phyloP scores from a whole-genome alignment of 2,329 filamentous ascomycete species.

The Cercospora beticola region DNA sequence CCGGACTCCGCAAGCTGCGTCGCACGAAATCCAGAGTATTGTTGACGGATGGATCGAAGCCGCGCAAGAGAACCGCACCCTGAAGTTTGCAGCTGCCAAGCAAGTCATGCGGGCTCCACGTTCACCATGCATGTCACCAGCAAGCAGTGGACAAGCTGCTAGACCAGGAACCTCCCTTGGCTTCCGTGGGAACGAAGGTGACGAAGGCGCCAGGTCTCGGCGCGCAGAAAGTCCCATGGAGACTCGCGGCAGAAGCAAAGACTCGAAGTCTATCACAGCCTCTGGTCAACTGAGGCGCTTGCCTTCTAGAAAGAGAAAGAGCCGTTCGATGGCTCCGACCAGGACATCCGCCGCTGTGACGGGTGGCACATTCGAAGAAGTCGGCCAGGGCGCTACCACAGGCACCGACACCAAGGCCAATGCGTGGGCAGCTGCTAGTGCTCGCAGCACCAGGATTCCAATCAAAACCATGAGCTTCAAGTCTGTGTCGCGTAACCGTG shows the following conservation, averaged over 20 bases:
- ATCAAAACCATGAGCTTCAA: constrained; percentile 7
- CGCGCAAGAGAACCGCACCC: neutral
- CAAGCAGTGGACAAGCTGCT: neutral
- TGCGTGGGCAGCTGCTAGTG: constrained; percentile 10
- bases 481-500: neutral
- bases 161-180: neutral
- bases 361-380: neutral
- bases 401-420: neutral
- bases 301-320: neutral
- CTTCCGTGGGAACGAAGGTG: neutral
- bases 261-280: neutral
- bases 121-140: neutral
- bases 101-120: constrained; percentile 3
- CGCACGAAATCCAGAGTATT: constrained; percentile 2
- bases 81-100: constrained; percentile 9
- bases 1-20: constrained; percentile 7
- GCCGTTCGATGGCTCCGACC: neutral
- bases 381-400: neutral
- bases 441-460: constrained; percentile 9
- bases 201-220: neutral
- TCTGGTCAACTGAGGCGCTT: neutral
- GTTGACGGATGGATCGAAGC: constrained; percentile 8
- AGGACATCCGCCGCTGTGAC: neutral
- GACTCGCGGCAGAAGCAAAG: neutral
- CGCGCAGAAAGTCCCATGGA: neutral